Evolutionary conservation across 2,329 filamentous ascomycete genomes (phyloP), one percentile per base, ranked within the genome.

Genomic region (Penicillium sp.): DNA sequence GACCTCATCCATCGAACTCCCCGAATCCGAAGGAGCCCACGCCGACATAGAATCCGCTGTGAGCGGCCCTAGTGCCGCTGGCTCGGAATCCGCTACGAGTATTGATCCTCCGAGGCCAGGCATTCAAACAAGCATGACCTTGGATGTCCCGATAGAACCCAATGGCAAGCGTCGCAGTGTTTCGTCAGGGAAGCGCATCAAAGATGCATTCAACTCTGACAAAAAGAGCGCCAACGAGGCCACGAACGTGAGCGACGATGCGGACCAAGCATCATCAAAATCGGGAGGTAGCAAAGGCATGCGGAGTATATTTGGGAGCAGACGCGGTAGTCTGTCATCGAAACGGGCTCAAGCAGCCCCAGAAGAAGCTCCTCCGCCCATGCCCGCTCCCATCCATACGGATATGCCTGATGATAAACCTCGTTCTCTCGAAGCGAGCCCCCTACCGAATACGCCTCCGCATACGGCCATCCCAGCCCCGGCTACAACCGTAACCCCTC

Each of bases 171-270:
- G 77, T 56, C 79, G 85, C 49, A 81, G 81, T 20, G 75, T 79
- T 16, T 90, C 88, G 8, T 85, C 86, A 9, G 81, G 79, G 42
- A 80, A 82, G 60, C 87, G 83, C 61, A 73, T 91, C 51, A 85
- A 80, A 65, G 82, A 84, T 61, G 85, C 84, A 10, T 88, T 93
- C 60, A 79, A 72, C 48, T 67, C 50, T 6, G 50, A 55, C 23
- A 63, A 61, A 9, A 62, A 64, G n/a, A 37, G 5, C 6, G 20
- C 20, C 11, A 37, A 37, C 20, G 35, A 8, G 28, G 72, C 76
- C 36, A 82, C 78, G 60, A 81, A 76, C 61, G 75, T 70, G 22
- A 74, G 70, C 51, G 69, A 71, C 47, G 77, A 73, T 54, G 73
- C 72, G 26, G 75, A 77, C 48, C 62, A 67, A 14, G 69, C 73